Evolutionary conservation across 2,329 filamentous ascomycete genomes (phyloP).

Genomic region (Coniochaeta ligniaria): DNA sequence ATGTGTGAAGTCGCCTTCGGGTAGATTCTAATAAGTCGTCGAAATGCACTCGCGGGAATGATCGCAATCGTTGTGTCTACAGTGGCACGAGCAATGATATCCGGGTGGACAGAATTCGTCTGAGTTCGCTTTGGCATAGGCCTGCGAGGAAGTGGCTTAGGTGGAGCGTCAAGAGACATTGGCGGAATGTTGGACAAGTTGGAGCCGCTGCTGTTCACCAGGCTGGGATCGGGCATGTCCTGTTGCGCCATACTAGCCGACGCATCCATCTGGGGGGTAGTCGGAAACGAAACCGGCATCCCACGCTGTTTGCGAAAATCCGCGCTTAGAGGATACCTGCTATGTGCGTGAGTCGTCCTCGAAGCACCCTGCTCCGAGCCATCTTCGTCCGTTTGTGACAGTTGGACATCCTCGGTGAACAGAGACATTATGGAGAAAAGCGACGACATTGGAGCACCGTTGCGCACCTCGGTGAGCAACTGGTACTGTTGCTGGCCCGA

Average conservation of each 20-base stretch:
- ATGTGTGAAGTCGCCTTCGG: conserved; percentile 96
- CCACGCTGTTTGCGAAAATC: conserved; percentile 23
- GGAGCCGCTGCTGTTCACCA: conserved; percentile 22
- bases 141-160: conserved; percentile 18
- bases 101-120: conserved; percentile 81
- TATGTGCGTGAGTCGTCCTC: conserved; percentile 18
- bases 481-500: conserved; percentile 81
- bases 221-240: conserved; percentile 18
- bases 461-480: conserved; percentile 92
- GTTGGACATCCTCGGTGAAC: conserved; percentile 89
- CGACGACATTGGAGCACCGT: conserved; percentile 97
- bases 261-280: conserved; percentile 29
- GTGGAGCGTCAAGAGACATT: conserved; percentile 56
- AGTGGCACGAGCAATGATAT: conserved; percentile 92
- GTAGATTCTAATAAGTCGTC: conserved; percentile 85
- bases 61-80: conserved; percentile 98
- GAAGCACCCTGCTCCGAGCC: conserved; percentile 17
- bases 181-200: conserved; percentile 61
- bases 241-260: conserved; percentile 9
- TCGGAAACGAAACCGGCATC: conserved; percentile 28
- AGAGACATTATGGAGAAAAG: conserved; percentile 94
- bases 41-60: conserved; percentile 93
- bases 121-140: conserved; percentile 36
- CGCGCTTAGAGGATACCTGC: conserved; percentile 19
- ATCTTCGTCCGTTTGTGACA: conserved; percentile 67